phyloP scores from a whole-genome alignment of 805 yeast species.

The Debaryomyces hansenii region DNA sequence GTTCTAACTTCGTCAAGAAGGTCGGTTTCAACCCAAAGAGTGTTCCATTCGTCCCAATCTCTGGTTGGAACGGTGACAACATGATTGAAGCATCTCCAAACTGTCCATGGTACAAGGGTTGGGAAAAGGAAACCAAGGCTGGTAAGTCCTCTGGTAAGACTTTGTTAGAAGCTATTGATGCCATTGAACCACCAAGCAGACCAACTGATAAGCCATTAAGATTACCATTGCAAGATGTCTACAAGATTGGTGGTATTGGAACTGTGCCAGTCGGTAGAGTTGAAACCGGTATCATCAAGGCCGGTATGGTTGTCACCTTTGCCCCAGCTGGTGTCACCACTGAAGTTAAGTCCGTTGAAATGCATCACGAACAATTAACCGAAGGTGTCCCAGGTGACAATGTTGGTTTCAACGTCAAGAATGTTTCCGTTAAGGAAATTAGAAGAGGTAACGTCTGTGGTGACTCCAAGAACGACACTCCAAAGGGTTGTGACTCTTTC shows the following conservation, averaged over 20 bases:
- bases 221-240: conserved; percentile 87
- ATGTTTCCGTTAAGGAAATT: conserved; percentile 84
- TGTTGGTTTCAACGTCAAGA: conserved; percentile 89
- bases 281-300: conserved; percentile 88
- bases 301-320: conserved; percentile 86
- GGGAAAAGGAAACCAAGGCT: conserved; percentile 76
- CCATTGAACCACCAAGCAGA: conserved; percentile 77
- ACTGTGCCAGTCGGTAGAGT: conserved; percentile 94
- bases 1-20: conserved; percentile 78
- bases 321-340: conserved; percentile 92
- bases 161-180: conserved; percentile 80
- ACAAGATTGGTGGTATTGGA: conserved; percentile 92
- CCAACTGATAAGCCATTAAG: conserved; percentile 87
- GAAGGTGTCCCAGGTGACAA: conserved; percentile 91
- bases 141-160: conserved; percentile 75
- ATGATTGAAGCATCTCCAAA: conserved; percentile 80
- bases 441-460: conserved; percentile 93
- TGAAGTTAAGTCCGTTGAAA: conserved; percentile 85
- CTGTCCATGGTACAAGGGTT: conserved; percentile 89
- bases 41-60: conserved; percentile 86
- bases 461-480: conserved; percentile 89
- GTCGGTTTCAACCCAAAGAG: conserved; percentile 82
- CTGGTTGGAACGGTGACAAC: conserved; percentile 85
- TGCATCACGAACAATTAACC: conserved; percentile 80
- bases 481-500: conserved; percentile 77